Conservation (phyloP, 495 filamentous ascomycete genomes). For the Aspergillus nidulans region DNA sequence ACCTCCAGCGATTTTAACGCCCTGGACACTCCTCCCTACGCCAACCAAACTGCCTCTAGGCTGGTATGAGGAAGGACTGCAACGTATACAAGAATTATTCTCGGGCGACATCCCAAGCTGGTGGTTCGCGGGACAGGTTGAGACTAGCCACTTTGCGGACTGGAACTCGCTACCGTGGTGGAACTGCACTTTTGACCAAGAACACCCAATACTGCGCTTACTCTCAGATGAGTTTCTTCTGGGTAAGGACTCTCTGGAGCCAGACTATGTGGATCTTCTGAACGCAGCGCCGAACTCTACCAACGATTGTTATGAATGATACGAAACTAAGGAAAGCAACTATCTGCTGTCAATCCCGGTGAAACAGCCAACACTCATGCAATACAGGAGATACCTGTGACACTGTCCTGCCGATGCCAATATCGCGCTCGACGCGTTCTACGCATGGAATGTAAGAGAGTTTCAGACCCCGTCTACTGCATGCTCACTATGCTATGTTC, state of each 20-base stretch:
- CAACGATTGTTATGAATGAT: not conserved
- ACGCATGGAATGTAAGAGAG: constrained; percentile 3
- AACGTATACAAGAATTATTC: not conserved
- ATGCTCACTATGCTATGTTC: not conserved
- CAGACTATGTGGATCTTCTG: not conserved
- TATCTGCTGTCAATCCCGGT: not conserved
- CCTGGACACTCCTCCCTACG: not conserved
- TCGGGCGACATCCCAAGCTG: not conserved
- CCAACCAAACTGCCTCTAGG: not conserved
- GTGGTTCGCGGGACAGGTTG: not conserved
- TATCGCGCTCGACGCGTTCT: constrained; percentile 3
- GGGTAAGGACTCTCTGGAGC: not conserved
- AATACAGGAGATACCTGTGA: constrained; percentile 1
- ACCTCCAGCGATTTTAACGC: not conserved
- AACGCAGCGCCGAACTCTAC: constrained; percentile 4
- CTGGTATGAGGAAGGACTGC: not conserved
- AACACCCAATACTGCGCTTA: not conserved
- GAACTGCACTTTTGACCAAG: not conserved
- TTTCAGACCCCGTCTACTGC: not conserved
- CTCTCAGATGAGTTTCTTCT: not conserved
- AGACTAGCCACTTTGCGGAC: not conserved
- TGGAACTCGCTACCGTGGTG: not conserved
- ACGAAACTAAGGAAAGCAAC: not conserved
- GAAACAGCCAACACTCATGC: not conserved
- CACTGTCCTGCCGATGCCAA: not conserved